Conservation (phyloP, 805 yeast genomes). For the Kuraishia cidri region DNA sequence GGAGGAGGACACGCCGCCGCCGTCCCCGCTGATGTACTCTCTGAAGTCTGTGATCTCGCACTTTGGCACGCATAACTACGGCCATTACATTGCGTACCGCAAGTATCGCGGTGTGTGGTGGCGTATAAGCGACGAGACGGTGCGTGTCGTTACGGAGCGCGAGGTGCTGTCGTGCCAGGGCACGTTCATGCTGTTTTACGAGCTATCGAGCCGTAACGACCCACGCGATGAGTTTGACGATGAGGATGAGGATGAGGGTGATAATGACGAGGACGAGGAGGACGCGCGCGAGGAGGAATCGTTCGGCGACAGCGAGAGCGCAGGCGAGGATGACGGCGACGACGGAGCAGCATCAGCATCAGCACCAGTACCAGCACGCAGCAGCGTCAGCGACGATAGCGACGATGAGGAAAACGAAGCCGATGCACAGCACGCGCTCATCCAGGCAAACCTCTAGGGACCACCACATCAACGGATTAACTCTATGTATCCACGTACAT, state of each 20-base stretch:
- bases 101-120: conserved; percentile 84
- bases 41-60: conserved; percentile 85
- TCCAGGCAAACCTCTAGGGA: too few species aligned
- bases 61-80: conserved; percentile 93
- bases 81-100: conserved; percentile 92
- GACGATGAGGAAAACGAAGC: not conserved
- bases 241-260: conserved; percentile 10
- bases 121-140: conserved; percentile 89
- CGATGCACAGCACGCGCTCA: too few species aligned
- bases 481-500: too few species aligned
- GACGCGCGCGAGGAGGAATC: not conserved
- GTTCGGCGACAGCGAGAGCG: not conserved
- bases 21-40: conserved; percentile 38
- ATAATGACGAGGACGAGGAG: conserved; percentile 23
- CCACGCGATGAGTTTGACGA: conserved; percentile 5
- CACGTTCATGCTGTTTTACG: conserved; percentile 89
- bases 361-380: not conserved
- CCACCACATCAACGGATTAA: too few species aligned
- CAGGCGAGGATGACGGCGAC: conserved; percentile 1
- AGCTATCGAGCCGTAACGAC: conserved; percentile 25
- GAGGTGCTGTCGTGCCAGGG: conserved; percentile 82
- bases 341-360: not conserved
- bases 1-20: too few species aligned
- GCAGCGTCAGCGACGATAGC: not conserved
- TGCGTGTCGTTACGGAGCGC: conserved; percentile 67